phyloP scores from a whole-genome alignment of 768 basidiomycete species.

The Mycena rosella region DNA sequence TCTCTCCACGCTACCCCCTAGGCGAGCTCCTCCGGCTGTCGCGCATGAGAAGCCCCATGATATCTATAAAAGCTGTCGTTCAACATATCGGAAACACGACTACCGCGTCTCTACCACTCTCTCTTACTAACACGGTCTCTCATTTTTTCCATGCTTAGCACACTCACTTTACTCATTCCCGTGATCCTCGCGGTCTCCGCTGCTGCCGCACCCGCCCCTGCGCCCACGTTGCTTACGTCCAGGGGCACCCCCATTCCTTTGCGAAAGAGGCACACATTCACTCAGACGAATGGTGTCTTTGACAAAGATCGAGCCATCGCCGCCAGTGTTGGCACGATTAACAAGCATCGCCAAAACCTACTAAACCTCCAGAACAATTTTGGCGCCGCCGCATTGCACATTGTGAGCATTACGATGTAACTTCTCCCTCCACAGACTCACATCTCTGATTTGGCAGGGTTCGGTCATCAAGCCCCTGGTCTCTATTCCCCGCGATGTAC shows the following conservation, averaged over 20 bases:
- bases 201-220: neutral
- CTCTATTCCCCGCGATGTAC: constrained; percentile 29
- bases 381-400: constrained; percentile 34
- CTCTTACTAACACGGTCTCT: too few species aligned
- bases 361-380: constrained; percentile 49
- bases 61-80: too few species aligned
- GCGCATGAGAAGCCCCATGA: too few species aligned
- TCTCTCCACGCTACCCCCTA: too few species aligned
- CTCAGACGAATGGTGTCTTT: constrained; percentile 34
- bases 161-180: constrained; percentile 11
- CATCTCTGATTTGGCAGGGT: constrained; percentile 30
- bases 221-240: too few species aligned
- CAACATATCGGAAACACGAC: too few species aligned
- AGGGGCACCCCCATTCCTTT: too few species aligned
- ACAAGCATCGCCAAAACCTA: constrained; percentile 55
- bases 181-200: constrained; percentile 11
- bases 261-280: constrained; percentile 26
- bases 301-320: constrained; percentile 36
- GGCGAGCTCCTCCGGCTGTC: too few species aligned
- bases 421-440: neutral
- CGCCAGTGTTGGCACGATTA: constrained; percentile 31
- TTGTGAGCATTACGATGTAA: neutral
- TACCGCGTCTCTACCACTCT: neutral
- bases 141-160: constrained; percentile 20
- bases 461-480: constrained; percentile 46